Base-by-base conservation (phyloP, 441 rosid genomes). In the Bocquillonia castaneifolia region DNA sequence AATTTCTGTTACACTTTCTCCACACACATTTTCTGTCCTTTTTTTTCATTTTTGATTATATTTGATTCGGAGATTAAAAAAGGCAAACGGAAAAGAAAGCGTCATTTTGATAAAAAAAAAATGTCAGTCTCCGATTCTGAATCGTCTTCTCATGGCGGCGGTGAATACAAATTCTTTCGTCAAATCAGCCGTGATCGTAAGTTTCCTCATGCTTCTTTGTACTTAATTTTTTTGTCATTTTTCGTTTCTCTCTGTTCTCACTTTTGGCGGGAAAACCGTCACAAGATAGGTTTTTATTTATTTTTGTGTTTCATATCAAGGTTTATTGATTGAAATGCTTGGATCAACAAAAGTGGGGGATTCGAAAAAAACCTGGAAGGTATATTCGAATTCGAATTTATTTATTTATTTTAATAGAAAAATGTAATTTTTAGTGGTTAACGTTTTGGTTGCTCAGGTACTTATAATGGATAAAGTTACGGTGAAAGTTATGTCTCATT, bases 391-490 rank as follows among this genome's bases (percentile, higher is more conserved):
- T n/a, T n/a, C n/a, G n/a, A n/a, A n/a, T n/a, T n/a, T n/a, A n/a
- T n/a, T n/a, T n/a, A n/a, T n/a, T n/a, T n/a, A n/a, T n/a, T n/a
- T n/a, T n/a, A n/a, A n/a, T n/a, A n/a, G n/a, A n/a, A n/a, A n/a
- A n/a, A n/a, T n/a, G n/a, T n/a, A n/a, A n/a, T n/a, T n/a, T n/a
- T n/a, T n/a, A n/a, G n/a, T n/a, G n/a, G n/a, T n/a, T n/a, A n/a
- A 0, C 15, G 37, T 32, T 39, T 10, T 50, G 10, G 32, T 54
- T 67, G 37, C 25, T 57, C 83, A 93, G 99, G 91, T 93, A 37
- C 87, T 91, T 28, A 93, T 93, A 68, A 93, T 93, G 97, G 99
- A 93, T 70, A 91, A 84, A 78, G 95, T 89, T 67, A 91, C 96
- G 0, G 84, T 93, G 54, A 93, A 93, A 80, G 99, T 93, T 18